Base-by-base conservation (phyloP, 306 rosid genomes). In the Castanea mollissima region DNA sequence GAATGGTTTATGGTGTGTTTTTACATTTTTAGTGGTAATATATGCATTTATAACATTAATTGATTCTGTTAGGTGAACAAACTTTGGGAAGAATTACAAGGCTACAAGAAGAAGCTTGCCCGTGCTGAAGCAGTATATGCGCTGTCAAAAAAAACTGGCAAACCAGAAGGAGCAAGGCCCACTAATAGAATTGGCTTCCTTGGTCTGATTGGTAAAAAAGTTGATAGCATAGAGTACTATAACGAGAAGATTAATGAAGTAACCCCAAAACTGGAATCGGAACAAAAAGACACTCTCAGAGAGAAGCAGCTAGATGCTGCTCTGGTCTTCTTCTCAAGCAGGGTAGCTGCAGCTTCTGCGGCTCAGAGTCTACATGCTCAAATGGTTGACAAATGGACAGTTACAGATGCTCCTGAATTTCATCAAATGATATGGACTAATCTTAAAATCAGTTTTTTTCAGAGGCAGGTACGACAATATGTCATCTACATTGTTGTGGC, bases 291-390 rank as follows among this genome's bases (percentile, higher is more conserved):
- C 65, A 96, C 98, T 64, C 93, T 93, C 49, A 88, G 90, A 79
- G 98, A 93, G 75, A 96, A 93, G 88, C 98, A 96, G 84, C 87
- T 80, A 84, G 55, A 76, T 80, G 92, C 97, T 35, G 99, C 98
- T 77, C 1, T 93, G 34, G 83, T 93, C 5, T 91, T 96, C 81
- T 91, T 93, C 91, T 87, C 89, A 5, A 88, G 27, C 81, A 85
- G 94, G 81, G 88, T 83, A 29, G 62, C 78, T 76, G 98, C 99
- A 69, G 94, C 97, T 78, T 86, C 96, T 77, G 99, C 99, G n/a
- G 87, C 94, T 76, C 99, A 96, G 92, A 86, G 87, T 69, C 84
- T 96, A 44, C 99, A 91, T 81, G 90, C 98, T 13, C 96, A 88
- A 78, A 81, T 85, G 75, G 91, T 88, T 46, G 90, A 91, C 86